Percentiles rank a stretch among this genome's conserved stretches.
Evolutionary conservation across 257 asterid genomes (phyloP).

Genomic region (Mitragyna speciosa): DNA sequence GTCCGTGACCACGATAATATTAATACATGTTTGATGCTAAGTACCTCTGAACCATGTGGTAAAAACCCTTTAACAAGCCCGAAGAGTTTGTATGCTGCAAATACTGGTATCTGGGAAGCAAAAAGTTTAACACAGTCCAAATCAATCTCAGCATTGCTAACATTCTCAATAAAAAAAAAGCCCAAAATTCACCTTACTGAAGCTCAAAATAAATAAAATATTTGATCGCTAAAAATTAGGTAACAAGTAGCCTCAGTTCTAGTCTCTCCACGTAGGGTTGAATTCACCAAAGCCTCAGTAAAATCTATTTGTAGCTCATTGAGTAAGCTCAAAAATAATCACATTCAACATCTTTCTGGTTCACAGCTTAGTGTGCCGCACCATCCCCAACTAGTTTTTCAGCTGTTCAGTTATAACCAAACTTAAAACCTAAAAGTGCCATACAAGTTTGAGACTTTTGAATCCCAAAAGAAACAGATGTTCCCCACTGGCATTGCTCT

Average conservation of each 20-base stretch:
- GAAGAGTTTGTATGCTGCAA: conserved; percentile 76
- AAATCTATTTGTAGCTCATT: neutral
- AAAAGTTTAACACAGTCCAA: conserved; percentile 1
- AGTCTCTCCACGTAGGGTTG: neutral
- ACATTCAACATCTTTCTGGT: neutral
- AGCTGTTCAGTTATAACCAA: neutral
- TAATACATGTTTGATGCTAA: neutral
- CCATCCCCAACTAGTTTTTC: neutral
- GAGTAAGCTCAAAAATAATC: neutral
- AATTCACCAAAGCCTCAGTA: neutral
- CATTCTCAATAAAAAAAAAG: too few relatives aligned
- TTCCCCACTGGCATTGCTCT: neutral
- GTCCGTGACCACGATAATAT: neutral
- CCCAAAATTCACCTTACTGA: neutral
- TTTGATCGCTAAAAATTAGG: neutral
- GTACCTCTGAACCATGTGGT: conserved; percentile 75
- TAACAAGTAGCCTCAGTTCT: neutral
- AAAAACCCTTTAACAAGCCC: conserved; percentile 79
- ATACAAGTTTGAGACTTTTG: neutral
- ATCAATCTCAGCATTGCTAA: neutral
- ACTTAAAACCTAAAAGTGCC: neutral
- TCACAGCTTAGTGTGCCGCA: too few relatives aligned
- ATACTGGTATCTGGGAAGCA: conserved; percentile 76
- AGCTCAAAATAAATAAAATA: neutral
- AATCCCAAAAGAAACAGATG: neutral